Evolutionary conservation across 2,329 filamentous ascomycete species (phyloP).

Genomic region (Aspergillus brasiliensis): DNA sequence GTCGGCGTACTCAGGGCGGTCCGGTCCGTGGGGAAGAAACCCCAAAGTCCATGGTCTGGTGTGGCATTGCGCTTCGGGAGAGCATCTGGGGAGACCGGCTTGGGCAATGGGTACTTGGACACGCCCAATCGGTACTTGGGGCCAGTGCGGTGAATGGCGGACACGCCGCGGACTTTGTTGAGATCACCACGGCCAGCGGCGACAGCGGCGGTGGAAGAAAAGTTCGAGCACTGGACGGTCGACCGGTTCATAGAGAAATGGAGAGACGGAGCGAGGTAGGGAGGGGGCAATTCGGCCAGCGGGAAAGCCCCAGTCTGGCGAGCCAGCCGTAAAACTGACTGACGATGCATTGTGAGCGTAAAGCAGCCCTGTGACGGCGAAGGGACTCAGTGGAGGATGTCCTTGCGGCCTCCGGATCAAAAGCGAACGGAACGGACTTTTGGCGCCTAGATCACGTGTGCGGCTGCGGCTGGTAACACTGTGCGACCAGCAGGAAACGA

Average conservation of each 20-base stretch:
- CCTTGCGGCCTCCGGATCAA: slow-evolving; percentile 17
- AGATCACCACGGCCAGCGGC: slow-evolving; percentile 61
- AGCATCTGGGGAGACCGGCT: slow-evolving; percentile 65
- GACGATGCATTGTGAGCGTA: slow-evolving; percentile 39
- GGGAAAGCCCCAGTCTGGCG: slow-evolving; percentile 36
- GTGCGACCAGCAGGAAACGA: not conserved
- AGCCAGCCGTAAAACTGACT: slow-evolving; percentile 36
- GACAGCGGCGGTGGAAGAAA: slow-evolving; percentile 58
- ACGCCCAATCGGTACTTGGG: slow-evolving; percentile 74
- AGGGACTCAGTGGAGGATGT: slow-evolving; percentile 15
- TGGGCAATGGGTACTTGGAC: slow-evolving; percentile 70
- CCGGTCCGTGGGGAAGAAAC: slow-evolving; percentile 77
- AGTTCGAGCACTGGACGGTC: slow-evolving; percentile 40
- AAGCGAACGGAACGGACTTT: slow-evolving; percentile 20
- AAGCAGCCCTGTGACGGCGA: slow-evolving; percentile 10
- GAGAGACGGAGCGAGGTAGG: slow-evolving; percentile 48
- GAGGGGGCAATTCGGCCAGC: slow-evolving; percentile 44
- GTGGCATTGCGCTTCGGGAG: slow-evolving; percentile 55
- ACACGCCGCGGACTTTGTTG: slow-evolving; percentile 80
- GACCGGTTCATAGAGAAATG: slow-evolving; percentile 38
- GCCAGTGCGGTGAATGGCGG: slow-evolving; percentile 75
- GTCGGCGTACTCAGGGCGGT: slow-evolving; percentile 71
- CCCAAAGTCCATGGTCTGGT: slow-evolving; percentile 84
- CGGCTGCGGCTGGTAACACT: not conserved
- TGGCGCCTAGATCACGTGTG: slow-evolving; percentile 30